These are phyloP conservation scores for Solanum hybrid DNA, from an alignment of 305 asterid genomes.

Conservation along the genomic window DNA sequence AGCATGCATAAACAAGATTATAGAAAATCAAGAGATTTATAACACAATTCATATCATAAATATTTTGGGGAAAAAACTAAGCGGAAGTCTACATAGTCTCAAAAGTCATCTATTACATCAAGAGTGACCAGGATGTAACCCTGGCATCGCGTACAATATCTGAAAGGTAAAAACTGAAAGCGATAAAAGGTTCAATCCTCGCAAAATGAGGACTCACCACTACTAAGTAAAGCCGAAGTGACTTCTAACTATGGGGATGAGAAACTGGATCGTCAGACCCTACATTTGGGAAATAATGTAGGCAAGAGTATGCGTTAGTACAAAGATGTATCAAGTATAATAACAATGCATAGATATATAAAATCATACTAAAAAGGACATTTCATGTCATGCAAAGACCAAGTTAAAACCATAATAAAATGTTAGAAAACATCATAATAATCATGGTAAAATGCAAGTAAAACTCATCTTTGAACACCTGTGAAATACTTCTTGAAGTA, in stretches of 20 bases:
- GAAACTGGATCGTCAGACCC: neutral
- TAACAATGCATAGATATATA: no score
- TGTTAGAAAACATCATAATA: no score
- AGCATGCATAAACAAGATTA: neutral
- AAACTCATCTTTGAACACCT: no score
- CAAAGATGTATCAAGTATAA: no score
- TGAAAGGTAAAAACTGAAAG: neutral
- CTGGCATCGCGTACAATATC: neutral
- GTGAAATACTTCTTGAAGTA: no score
- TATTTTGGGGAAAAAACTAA: no score
- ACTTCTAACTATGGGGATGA: neutral
- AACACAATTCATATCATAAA: neutral
- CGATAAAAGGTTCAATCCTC: neutral
- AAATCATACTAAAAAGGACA: no score
- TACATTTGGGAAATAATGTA: no score
- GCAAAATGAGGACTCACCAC: neutral
- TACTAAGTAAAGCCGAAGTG: neutral
- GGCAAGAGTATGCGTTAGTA: neutral
- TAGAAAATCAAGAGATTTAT: no score
- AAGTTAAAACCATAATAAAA: no score
- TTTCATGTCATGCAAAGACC: no score
- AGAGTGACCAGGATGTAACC: neutral
- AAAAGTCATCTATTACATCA: neutral
- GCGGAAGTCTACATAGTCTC: neutral
- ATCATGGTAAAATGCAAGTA: no score